Evolutionary conservation across 805 yeast genomes (phyloP), one percentile per base, ranked within the genome.

Genomic region (Candida michaelii): DNA sequence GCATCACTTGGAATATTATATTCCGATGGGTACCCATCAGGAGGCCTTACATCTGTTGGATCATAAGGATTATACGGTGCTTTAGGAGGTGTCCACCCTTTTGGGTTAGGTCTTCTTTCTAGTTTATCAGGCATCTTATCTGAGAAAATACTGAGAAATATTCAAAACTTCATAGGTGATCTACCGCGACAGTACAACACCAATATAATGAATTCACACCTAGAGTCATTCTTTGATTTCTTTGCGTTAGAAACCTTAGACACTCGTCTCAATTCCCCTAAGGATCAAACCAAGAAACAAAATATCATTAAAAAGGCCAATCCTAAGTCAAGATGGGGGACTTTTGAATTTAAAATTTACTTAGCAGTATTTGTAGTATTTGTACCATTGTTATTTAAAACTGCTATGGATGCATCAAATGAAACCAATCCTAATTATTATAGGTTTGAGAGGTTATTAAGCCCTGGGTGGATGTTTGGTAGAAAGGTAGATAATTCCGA

Each of bases 401-500:
- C 93, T 0, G 96, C 93, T 1, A 76, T 85, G 76, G 83, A 79
- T 27, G 91, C 95, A 7, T 83, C 90, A 25, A 81, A 80, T 53
- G 83, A 82, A 49, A 67, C 80, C 2, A 88, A 86, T 54, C 82
- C 85, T 9, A 89, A 89, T 56, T 91, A 83, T 57, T 73, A 75
- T 14, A 68, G 69, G 38, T 89, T 76, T 56, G 75, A 76, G 50
- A 74, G 78, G 38, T 65, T 83, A 29, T 68, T 91, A 39, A 73
- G 83, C 21, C 71, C 79, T 5, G 98, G 99, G 4, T 91, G 98
- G 98, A 66, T 89, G 52, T 79, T 84, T 58, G 97, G 96, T 7
- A 67, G 96, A 18, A 85, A 83, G 62, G 95, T 89, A 31, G 99
- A 93, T 61, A 90, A 91, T 59, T 85, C 96, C 4, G 99, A 93